phyloP scores from a whole-genome alignment of 2,329 filamentous ascomycete genomes.

The Truncatella angustata region DNA sequence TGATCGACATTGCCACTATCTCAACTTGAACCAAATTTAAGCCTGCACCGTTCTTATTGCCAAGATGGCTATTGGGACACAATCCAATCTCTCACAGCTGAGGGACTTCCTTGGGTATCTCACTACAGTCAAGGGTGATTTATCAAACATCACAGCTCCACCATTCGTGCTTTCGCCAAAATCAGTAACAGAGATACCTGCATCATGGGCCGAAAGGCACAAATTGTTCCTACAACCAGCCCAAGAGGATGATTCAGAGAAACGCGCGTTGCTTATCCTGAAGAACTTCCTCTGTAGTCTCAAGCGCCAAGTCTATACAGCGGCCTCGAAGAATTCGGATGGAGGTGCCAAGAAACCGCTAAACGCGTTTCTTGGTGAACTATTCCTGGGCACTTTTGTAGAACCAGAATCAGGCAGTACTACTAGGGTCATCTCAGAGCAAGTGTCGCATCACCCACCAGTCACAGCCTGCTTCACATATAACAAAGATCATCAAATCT shows the following conservation, averaged over 20 bases:
- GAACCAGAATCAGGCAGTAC: conserved; percentile 27
- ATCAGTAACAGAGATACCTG: conserved; percentile 55
- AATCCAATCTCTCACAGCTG: conserved; percentile 26
- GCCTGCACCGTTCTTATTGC: no score
- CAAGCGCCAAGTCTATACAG: conserved; percentile 37
- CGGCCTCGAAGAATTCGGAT: conserved; percentile 15
- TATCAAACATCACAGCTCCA: conserved; percentile 54
- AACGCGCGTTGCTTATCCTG: conserved; percentile 41
- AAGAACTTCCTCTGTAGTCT: conserved; percentile 45
- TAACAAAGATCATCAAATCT: conserved; percentile 18
- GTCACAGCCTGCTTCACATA: conserved; percentile 17
- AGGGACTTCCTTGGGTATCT: conserved; percentile 41
- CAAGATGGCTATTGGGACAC: conserved; percentile 18
- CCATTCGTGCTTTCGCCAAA: conserved; percentile 54
- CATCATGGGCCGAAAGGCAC: conserved; percentile 56
- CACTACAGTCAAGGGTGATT: conserved; percentile 53
- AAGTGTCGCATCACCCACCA: conserved; percentile 18
- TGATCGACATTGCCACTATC: no score
- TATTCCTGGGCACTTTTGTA: conserved; percentile 38
- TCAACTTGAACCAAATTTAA: no score
- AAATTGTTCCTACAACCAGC: conserved; percentile 44
- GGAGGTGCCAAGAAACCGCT: conserved; percentile 50
- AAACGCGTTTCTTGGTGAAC: conserved; percentile 46
- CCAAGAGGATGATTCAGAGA: conserved; percentile 33
- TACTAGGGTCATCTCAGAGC: conserved; percentile 27